Percentiles rank a stretch among this genome's conserved stretches.
Evolutionary conservation across 257 asterid genomes (phyloP).

Genomic region (Voacanga thouarsii): DNA sequence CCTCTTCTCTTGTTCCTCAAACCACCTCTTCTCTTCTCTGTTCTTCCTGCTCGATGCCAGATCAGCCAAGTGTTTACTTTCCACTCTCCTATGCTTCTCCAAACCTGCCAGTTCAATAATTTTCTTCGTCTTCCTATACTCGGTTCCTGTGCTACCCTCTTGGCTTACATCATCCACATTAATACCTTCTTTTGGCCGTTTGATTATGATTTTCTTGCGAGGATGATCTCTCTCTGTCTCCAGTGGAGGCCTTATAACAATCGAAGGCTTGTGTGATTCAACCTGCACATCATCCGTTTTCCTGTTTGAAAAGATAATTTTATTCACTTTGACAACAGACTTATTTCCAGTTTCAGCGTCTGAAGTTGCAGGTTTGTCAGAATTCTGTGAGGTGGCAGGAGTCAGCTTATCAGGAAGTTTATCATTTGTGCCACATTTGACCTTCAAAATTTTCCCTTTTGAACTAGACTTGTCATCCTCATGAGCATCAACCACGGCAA

Average conservation of each 20-base stretch:
- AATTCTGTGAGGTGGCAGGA: slow-evolving; percentile 67
- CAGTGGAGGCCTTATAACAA: slow-evolving; percentile 73
- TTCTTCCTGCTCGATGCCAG: slow-evolving; percentile 58
- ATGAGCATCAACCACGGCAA: slow-evolving; percentile 48
- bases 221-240: slow-evolving; percentile 71
- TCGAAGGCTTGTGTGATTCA: slow-evolving; percentile 64
- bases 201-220: slow-evolving; percentile 73
- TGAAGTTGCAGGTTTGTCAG: slow-evolving; percentile 61
- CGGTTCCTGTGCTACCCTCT: slow-evolving; percentile 79
- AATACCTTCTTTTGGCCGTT: slow-evolving; percentile 67
- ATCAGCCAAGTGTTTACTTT: slow-evolving; percentile 40
- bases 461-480: slow-evolving; percentile 76
- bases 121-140: slow-evolving; percentile 77
- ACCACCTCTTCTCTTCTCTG: slow-evolving; percentile 52
- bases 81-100: slow-evolving; percentile 50
- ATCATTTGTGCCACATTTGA: slow-evolving; percentile 74
- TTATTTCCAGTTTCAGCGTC: slow-evolving; percentile 68
- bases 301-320: slow-evolving; percentile 74
- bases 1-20: slow-evolving; percentile 62
- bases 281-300: slow-evolving; percentile 60
- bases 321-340: slow-evolving; percentile 63
- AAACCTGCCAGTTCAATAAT: slow-evolving; percentile 64
- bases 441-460: slow-evolving; percentile 81
- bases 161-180: slow-evolving; percentile 71
- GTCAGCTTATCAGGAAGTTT: slow-evolving; percentile 67